These are phyloP conservation scores for Biscutella laevigata DNA, from an alignment of 441 rosid species.

Conservation along the genomic window DNA sequence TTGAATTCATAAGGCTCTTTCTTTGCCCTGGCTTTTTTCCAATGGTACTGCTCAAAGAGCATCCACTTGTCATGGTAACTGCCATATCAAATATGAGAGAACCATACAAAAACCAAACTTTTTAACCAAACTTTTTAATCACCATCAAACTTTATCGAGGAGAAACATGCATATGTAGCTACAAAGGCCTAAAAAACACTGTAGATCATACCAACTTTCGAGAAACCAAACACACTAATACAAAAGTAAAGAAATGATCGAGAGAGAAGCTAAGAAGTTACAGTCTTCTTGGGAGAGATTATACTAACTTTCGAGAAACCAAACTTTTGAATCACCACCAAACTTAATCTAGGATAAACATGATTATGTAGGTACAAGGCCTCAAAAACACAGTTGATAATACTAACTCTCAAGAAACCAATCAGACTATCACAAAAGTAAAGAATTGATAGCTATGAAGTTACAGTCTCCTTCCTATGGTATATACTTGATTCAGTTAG, in stretches of 20 bases:
- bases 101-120: neutral
- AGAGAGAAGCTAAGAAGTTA: neutral
- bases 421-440: too few species aligned
- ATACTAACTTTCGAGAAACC: too few species aligned
- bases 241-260: neutral
- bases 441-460: too few species aligned
- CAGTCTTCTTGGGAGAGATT: too few species aligned
- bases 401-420: too few species aligned
- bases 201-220: neutral
- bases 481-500: neutral
- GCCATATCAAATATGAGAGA: slow-evolving; percentile 21
- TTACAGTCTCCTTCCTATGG: too few species aligned
- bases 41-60: slow-evolving; percentile 75
- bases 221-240: neutral
- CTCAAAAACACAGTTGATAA: too few species aligned
- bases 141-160: neutral
- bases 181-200: neutral
- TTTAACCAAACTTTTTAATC: neutral
- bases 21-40: slow-evolving; percentile 73
- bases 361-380: too few species aligned
- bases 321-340: too few species aligned
- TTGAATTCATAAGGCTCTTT: slow-evolving; percentile 65
- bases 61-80: slow-evolving; percentile 89
- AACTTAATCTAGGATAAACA: too few species aligned
- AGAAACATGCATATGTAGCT: neutral